These are phyloP conservation scores for Coniochaeta sp. DNA, from an alignment of 2,329 filamentous ascomycete genomes.

Conservation along the genomic window DNA sequence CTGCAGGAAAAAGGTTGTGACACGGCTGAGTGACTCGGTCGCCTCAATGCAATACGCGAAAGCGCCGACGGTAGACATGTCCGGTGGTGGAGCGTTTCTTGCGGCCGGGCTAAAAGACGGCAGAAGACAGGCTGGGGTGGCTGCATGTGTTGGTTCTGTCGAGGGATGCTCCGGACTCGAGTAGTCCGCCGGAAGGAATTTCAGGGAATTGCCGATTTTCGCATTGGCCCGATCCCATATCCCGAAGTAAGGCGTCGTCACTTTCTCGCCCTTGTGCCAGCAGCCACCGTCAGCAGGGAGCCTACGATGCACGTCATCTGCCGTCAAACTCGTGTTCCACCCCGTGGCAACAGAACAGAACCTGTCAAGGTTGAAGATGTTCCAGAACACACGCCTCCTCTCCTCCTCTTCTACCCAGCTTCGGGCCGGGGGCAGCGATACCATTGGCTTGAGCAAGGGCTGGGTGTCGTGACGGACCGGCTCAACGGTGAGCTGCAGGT, in stretches of 20 bases:
- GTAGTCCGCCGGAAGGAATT: slow-evolving; percentile 3
- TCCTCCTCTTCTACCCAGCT: slow-evolving; percentile 25
- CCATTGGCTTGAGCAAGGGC: slow-evolving; percentile 18
- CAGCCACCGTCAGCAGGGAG: slow-evolving; percentile 24
- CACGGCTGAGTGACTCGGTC: slow-evolving; percentile 26
- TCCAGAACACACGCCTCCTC: slow-evolving; percentile 27
- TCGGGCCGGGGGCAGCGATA: slow-evolving; percentile 16
- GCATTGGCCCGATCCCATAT: slow-evolving; percentile 24
- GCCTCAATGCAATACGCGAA: slow-evolving; percentile 31
- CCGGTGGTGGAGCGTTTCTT: neutral
- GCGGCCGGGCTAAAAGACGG: neutral
- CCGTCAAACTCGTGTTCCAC: slow-evolving; percentile 25
- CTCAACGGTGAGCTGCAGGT: slow-evolving; percentile 27
- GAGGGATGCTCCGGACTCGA: neutral
- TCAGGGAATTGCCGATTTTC: slow-evolving; percentile 19
- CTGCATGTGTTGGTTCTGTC: neutral
- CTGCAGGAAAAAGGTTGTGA: slow-evolving; percentile 28
- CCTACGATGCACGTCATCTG: slow-evolving; percentile 23
- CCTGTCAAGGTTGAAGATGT: slow-evolving; percentile 27
- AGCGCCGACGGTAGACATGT: slow-evolving; percentile 23
- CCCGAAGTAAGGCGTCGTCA: slow-evolving; percentile 25
- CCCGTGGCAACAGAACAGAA: slow-evolving; percentile 12
- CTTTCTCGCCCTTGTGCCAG: slow-evolving; percentile 23
- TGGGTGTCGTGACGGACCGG: slow-evolving; percentile 18
- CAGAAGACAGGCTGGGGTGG: neutral